Conservation (phyloP, 1,284 basidiomycete species). For the Cutaneotrichosporon sp. region DNA sequence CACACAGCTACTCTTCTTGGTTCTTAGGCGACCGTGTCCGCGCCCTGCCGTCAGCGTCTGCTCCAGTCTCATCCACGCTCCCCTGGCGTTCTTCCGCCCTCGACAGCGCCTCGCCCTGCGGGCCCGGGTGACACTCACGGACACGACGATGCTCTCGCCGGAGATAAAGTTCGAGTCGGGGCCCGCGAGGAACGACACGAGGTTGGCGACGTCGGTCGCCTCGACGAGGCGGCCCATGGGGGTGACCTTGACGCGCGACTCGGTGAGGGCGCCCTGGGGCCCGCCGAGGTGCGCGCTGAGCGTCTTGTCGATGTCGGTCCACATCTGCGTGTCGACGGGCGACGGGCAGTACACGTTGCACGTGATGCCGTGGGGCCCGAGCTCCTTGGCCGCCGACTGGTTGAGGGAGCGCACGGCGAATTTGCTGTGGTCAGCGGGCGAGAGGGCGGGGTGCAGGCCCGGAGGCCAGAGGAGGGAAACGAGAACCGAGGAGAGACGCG, state of each 20-base stretch:
- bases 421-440: constrained; percentile 53
- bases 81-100: too few species aligned
- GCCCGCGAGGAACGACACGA: constrained; percentile 26
- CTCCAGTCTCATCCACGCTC: too few species aligned
- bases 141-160: constrained; percentile 24
- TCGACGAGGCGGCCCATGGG: constrained; percentile 21
- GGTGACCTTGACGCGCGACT: background rate
- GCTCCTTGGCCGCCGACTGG: constrained; percentile 52
- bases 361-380: constrained; percentile 56
- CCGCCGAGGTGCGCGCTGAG: constrained; percentile 13
- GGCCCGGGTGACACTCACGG: too few species aligned
- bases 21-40: constrained; percentile 1
- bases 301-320: constrained; percentile 30
- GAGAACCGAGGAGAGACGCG: too few species aligned
- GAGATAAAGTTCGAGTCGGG: constrained; percentile 26
- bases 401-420: constrained; percentile 57
- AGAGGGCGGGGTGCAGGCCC: too few species aligned
- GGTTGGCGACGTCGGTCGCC: constrained; percentile 23
- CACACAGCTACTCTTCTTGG: background rate
- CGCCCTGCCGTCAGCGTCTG: constrained; percentile 7
- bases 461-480: background rate
- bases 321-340: constrained; percentile 52
- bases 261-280: constrained; percentile 7
- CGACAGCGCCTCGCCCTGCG: too few species aligned
- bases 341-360: constrained; percentile 62